phyloP scores from a whole-genome alignment of 495 filamentous ascomycete species.

The Lepraria neglecta region DNA sequence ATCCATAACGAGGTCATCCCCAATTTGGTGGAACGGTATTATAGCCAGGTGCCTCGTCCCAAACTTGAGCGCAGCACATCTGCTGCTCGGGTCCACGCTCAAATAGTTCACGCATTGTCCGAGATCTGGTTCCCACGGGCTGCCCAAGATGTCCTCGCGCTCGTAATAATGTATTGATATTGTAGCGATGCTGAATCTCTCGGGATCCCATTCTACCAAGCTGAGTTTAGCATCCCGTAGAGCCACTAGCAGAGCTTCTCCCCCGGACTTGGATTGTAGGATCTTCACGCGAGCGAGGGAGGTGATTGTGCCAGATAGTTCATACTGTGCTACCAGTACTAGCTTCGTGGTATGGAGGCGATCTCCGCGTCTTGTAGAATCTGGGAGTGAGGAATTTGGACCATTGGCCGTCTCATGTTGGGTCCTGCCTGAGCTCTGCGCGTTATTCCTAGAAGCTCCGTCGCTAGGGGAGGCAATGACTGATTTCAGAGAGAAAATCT shows the following conservation, averaged over 20 bases:
- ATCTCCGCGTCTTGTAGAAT: conserved; percentile 39
- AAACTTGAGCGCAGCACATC: conserved; percentile 92
- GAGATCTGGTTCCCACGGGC: conserved; percentile 67
- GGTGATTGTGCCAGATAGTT: conserved; percentile 74
- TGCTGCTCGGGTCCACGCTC: conserved; percentile 80
- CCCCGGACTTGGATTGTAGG: conserved; percentile 64
- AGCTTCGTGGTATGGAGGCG: conserved; percentile 63
- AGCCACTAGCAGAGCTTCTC: conserved; percentile 75
- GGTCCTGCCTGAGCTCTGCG: background rate
- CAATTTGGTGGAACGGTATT: conserved; percentile 76
- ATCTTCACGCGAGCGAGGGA: conserved; percentile 71
- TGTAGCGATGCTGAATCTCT: conserved; percentile 67
- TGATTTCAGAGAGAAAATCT: conserved; percentile 61
- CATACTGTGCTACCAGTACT: conserved; percentile 77
- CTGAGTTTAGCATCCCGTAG: conserved; percentile 87
- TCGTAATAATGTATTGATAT: conserved; percentile 98
- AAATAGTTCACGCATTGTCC: conserved; percentile 68
- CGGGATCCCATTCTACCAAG: conserved; percentile 90
- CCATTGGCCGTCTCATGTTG: conserved; percentile 3
- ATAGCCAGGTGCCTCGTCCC: conserved; percentile 83
- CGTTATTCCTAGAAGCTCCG: conserved; percentile 28
- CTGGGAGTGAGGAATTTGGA: conserved; percentile 8
- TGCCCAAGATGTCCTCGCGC: conserved; percentile 72
- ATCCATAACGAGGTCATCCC: conserved; percentile 85
- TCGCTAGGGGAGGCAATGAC: conserved; percentile 46